Evolutionary conservation across 129 eudicot species (phyloP).

Genomic region (Daucus carota): DNA sequence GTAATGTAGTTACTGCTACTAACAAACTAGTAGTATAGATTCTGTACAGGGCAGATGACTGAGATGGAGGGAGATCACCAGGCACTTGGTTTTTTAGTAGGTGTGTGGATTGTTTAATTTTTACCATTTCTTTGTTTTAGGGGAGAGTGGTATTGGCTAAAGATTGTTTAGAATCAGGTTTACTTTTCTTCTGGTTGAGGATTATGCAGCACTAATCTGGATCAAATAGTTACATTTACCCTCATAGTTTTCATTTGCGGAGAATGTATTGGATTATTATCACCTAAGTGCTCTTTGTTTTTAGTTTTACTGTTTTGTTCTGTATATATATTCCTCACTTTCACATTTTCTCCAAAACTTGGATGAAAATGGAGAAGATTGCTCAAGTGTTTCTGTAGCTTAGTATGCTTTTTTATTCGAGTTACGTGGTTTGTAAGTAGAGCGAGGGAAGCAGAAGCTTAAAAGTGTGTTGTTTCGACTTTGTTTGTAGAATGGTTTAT

Average conservation of each 20-base stretch:
- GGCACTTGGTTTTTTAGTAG: conserved; percentile 19
- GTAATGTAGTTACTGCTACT: conserved; percentile 17
- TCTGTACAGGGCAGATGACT: conserved; percentile 14
- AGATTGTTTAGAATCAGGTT: conserved; percentile 6
- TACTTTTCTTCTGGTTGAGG: not conserved
- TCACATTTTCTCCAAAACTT: too few species aligned
- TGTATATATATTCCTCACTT: too few species aligned
- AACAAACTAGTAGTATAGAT: conserved; percentile 10
- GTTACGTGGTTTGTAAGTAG: too few species aligned
- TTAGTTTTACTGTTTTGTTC: too few species aligned
- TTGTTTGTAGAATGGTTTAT: too few species aligned
- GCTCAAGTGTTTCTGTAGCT: too few species aligned
- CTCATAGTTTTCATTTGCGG: not conserved
- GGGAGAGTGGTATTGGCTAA: conserved; percentile 4
- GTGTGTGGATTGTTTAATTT: conserved; percentile 28
- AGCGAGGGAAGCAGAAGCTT: too few species aligned
- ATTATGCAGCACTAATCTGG: not conserved
- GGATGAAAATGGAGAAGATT: too few species aligned
- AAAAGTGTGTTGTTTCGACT: too few species aligned
- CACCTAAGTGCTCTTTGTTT: not conserved
- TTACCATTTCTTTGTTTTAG: conserved; percentile 21
- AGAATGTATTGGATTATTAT: not conserved
- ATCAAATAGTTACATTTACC: not conserved
- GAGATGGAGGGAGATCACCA: not conserved
- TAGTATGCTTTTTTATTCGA: too few species aligned